A percentile compares a stretch with the other conserved stretches of the same genome.
phyloP scores from a whole-genome alignment of 2,329 filamentous ascomycete species.

The Neurospora sp. region DNA sequence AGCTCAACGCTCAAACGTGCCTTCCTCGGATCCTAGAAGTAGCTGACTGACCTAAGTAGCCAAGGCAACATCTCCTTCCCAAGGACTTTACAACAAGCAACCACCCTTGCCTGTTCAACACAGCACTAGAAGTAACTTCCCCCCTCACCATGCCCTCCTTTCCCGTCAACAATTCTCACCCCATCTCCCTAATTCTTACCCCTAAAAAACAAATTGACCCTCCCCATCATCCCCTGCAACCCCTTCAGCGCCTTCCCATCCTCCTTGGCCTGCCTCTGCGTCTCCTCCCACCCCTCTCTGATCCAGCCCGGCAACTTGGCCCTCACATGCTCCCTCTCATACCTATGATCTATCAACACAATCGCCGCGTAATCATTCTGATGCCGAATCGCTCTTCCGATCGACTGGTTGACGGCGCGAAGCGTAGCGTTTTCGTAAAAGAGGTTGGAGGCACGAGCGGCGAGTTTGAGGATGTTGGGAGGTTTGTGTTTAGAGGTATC shows the following conservation, averaged over 20 bases:
- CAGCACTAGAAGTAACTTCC: neutral
- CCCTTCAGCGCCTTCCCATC: constrained; percentile 22
- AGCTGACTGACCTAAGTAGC: neutral
- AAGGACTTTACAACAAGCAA: neutral
- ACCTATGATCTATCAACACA: constrained; percentile 72
- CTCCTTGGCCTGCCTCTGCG: neutral
- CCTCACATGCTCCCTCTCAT: constrained; percentile 61
- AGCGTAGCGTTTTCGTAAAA: constrained; percentile 95
- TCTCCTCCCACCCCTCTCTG: constrained; percentile 34
- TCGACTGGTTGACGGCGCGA: constrained; percentile 93
- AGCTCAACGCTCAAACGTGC: neutral
- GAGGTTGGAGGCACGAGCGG: constrained; percentile 29
- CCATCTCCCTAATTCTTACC: constrained; percentile 29
- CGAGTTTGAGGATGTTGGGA: neutral
- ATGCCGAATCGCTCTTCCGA: constrained; percentile 86
- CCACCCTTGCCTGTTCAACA: neutral
- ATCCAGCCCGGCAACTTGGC: constrained; percentile 88
- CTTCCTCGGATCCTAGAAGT: neutral
- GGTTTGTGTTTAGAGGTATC: neutral
- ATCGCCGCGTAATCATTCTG: constrained; percentile 84
- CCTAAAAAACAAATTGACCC: constrained; percentile 47
- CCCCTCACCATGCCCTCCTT: neutral
- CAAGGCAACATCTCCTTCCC: neutral
- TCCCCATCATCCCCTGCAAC: constrained; percentile 49
- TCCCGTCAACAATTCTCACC: neutral